Evolutionary conservation across 169 alveolate genomes (phyloP), one percentile per base, ranked within the genome.

Genomic region (Toxoplasma gondii): DNA sequence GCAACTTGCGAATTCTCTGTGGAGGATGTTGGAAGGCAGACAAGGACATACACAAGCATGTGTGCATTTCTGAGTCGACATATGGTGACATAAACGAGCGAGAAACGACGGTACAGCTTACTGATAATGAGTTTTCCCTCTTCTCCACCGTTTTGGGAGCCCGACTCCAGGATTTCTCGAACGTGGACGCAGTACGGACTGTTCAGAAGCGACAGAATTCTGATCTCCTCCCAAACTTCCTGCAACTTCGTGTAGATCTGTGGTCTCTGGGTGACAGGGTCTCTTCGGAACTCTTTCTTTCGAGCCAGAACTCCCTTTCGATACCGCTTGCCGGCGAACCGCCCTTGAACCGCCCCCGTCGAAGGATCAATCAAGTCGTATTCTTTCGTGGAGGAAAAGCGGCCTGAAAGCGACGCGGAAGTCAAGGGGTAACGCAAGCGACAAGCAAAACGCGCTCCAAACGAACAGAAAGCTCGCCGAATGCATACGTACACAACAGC

Each of bases 51-150:
- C 12, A 12, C 58, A 49, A 7, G 58, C 58, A 49, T 12, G 12
- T 49, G 58, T 12, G 22, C 58, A 12, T 49, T 4, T 49, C 4
- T 49, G 22, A 7, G 22, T 49, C 22, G 22, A 12, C 58, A 49
- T 12, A 49, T 49, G 12, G 22, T 4, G 58, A 49, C 22, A 4
- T 12, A 4, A 4, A 49, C 58, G 58, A 7, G 58, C 58, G 58
- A 12, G 22, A 49, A 7, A 12, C 58, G 29, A 27, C 7, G n/a
- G 31, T 31, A 78, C 34, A 53, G 81, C 94, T 92, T 41, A 92
- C 94, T 81, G 87, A 92, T 38, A 34, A 64, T 82, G 78, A 92
- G 92, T 92, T 92, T 92, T 64, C 94, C 94, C 27, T 92, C 92
- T 12, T 74, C 44, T 22, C 84, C 43, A 49, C 36, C 92, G 53